A percentile compares a stretch with the other conserved stretches of the same genome.
These are phyloP conservation scores for Cladosporium sphaerospermum DNA, from an alignment of 2,329 filamentous ascomycete species.

Conservation along the genomic window DNA sequence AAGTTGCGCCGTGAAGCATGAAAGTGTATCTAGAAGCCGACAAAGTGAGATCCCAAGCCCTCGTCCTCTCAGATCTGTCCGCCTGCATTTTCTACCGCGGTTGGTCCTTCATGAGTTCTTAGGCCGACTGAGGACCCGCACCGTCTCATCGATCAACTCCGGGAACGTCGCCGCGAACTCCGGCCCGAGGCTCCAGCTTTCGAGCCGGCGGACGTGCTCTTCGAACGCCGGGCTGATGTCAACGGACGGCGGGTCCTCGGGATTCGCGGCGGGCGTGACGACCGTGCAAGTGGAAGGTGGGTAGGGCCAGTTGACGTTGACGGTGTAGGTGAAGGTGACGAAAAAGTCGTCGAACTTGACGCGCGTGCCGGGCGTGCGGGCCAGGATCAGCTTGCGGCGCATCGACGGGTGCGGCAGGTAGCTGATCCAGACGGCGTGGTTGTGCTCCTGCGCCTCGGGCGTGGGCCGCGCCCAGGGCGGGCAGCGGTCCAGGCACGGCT, in stretches of 20 bases:
- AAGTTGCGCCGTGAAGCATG: background rate
- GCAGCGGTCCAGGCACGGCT: conserved; percentile 71
- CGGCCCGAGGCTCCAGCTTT: conserved; percentile 76
- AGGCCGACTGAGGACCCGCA: conserved; percentile 21
- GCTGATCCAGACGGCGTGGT: conserved; percentile 78
- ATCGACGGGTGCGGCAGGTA: conserved; percentile 73
- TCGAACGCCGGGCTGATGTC: conserved; percentile 85
- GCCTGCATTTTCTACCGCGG: no score
- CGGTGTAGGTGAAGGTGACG: conserved; percentile 68
- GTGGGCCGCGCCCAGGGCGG: conserved; percentile 67
- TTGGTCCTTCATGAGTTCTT: background rate
- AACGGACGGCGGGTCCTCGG: conserved; percentile 51
- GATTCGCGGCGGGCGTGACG: conserved; percentile 8
- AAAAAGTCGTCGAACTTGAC: conserved; percentile 71
- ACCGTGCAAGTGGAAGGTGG: conserved; percentile 63
- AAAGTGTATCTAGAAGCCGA: background rate
- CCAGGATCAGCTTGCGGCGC: conserved; percentile 58
- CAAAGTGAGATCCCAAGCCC: background rate
- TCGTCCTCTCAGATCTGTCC: background rate
- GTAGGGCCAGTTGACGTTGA: conserved; percentile 81
- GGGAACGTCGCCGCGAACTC: conserved; percentile 28
- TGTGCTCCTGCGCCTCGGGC: conserved; percentile 56
- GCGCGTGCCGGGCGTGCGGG: conserved; percentile 30
- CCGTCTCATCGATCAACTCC: conserved; percentile 24
- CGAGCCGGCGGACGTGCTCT: conserved; percentile 64